phyloP scores from a whole-genome alignment of 2,329 filamentous ascomycete genomes.

The Gyromitra esculenta region DNA sequence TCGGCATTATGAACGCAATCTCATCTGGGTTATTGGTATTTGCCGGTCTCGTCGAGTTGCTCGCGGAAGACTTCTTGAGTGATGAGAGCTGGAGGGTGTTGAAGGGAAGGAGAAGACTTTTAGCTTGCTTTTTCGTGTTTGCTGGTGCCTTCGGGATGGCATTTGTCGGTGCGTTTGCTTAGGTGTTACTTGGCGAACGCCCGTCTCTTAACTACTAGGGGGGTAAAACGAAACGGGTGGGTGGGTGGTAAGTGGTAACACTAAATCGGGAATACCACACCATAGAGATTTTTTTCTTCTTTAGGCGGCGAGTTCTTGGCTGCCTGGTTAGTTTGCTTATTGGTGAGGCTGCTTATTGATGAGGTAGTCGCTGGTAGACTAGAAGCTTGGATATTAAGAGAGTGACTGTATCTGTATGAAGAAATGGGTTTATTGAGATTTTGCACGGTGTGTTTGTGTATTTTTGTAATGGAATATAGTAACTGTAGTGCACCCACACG shows the following conservation, averaged over 20 bases:
- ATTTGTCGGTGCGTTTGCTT: slow-evolving; percentile 72
- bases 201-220: neutral
- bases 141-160: slow-evolving; percentile 75
- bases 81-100: slow-evolving; percentile 65
- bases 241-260: neutral
- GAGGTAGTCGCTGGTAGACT: neutral
- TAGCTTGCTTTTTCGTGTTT: slow-evolving; percentile 72
- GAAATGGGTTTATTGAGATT: neutral
- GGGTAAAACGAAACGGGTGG: neutral
- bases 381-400: too few species aligned
- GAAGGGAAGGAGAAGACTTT: slow-evolving; percentile 69
- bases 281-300: neutral
- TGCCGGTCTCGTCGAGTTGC: slow-evolving; percentile 81
- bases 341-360: neutral
- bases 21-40: slow-evolving; percentile 82
- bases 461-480: too few species aligned
- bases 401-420: neutral
- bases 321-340: neutral
- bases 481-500: too few species aligned
- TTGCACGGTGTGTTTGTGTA: neutral
- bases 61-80: slow-evolving; percentile 81
- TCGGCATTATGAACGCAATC: slow-evolving; percentile 88
- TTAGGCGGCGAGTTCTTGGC: neutral
- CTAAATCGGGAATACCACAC: neutral
- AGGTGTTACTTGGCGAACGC: neutral